Evolutionary conservation across 345 rosid genomes (phyloP).

Genomic region (Aurinia saxatilis): DNA sequence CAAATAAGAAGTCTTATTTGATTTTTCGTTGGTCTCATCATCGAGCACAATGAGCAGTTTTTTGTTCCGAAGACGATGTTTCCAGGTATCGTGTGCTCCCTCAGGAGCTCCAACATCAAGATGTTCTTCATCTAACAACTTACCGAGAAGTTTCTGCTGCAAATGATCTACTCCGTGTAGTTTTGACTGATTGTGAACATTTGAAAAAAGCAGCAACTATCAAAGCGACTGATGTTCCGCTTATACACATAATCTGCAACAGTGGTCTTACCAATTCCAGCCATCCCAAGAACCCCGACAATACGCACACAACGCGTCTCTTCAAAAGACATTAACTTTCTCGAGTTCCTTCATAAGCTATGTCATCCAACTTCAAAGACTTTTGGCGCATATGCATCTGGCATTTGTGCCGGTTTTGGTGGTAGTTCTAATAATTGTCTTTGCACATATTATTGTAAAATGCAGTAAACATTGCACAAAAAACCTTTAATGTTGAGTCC

Average conservation of each 20-base stretch:
- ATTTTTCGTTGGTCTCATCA: background rate
- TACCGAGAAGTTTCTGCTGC: constrained; percentile 6
- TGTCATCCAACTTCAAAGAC: too few species aligned
- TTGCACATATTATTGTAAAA: too few species aligned
- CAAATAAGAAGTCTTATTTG: constrained; percentile 17
- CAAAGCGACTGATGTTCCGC: background rate
- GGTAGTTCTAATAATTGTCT: too few species aligned
- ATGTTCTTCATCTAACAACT: constrained; percentile 13
- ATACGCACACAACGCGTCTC: background rate
- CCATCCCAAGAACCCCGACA: constrained; percentile 28
- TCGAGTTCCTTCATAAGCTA: background rate
- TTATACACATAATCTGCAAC: constrained; percentile 1
- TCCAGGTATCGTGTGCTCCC: constrained; percentile 8
- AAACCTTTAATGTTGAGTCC: too few species aligned
- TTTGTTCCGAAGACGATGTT: constrained; percentile 1
- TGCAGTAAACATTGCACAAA: too few species aligned
- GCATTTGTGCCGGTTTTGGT: too few species aligned
- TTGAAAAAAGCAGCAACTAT: constrained; percentile 10
- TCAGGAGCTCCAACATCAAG: constrained; percentile 17
- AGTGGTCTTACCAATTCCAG: constrained; percentile 18
- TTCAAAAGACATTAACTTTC: background rate
- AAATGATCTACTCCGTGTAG: background rate
- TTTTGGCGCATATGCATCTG: too few species aligned
- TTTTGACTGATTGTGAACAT: background rate
- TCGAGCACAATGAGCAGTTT: constrained; percentile 14